Base-by-base conservation (phyloP, 352 stramenopile genomes). In the Phytophthora podocarpi region DNA sequence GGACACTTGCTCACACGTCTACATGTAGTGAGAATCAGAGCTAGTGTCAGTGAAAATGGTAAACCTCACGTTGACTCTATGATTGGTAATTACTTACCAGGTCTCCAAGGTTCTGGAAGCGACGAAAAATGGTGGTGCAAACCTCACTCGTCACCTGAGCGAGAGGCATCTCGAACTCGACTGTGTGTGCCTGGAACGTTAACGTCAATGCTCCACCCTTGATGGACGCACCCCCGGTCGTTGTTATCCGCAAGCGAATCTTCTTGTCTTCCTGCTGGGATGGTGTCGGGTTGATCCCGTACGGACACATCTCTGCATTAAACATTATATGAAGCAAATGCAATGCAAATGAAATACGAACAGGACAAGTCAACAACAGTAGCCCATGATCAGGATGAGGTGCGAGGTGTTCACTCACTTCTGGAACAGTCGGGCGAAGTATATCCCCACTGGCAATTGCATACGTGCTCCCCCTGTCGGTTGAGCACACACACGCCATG, bases 381-480 rank as follows among this genome's bases (percentile, higher is more conserved):
- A 21, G n/a, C n/a, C 20, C 16, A 65, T 49, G 16, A 27, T 26
- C 26, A 40, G 18, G 8, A 60, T 15, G 16, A 24, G 21, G 11
- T 1, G 10, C 31, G 34, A 31, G 30, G 28, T 40, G 1, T 15
- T 5, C 3, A 72, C 79, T 47, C 48, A 91, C 83, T 87, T 54
- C 64, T 79, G 41, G 73, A 67, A 59, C 83, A 93, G 67, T 91
- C 83, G n/a, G 42, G 56, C 24, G 53, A 74, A 5, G 70, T 72
- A 49, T 83, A 91, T 2, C 83, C 81, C 83, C 83, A 91, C 39
- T 91, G 78, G 45, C 83, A 93, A 51, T 91, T 93, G 72, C 83
- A 93, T 27, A 93, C 80, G 47, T 81, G 66, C 18, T 89, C 71
- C 26, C 80, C 80, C 18, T 78, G 70, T 21, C 80, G 76, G 39